phyloP scores from a whole-genome alignment of 305 asterid genomes.

The Vinca major region DNA sequence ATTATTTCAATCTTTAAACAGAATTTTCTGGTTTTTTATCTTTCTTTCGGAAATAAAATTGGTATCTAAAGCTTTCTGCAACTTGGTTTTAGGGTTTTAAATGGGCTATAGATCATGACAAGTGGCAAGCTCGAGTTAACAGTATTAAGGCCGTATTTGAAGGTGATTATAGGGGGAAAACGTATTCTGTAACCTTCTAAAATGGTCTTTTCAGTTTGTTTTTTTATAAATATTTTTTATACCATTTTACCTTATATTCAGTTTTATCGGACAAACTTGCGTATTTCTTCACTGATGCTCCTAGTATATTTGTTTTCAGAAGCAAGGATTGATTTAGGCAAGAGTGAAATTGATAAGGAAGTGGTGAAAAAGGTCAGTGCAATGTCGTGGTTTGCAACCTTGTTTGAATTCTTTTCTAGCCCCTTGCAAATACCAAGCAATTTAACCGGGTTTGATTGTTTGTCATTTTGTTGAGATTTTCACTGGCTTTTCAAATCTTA shows the following conservation, averaged over 20 bases:
- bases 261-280: neutral
- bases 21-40: neutral
- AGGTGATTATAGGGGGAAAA: conserved; percentile 29
- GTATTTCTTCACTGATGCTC: conserved; percentile 6
- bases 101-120: conserved; percentile 83
- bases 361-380: conserved; percentile 70
- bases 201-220: neutral
- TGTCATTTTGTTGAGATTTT: neutral
- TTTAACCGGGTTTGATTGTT: neutral
- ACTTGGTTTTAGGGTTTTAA: conserved; percentile 52
- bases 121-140: conserved; percentile 83
- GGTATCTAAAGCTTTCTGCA: conserved; percentile 13
- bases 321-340: conserved; percentile 65
- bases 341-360: conserved; percentile 52
- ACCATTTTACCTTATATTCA: neutral
- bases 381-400: conserved; percentile 3
- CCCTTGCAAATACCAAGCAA: neutral
- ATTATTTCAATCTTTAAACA: neutral
- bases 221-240: neutral
- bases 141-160: conserved; percentile 82
- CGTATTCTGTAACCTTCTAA: neutral
- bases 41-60: conserved; percentile 2
- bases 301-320: conserved; percentile 40
- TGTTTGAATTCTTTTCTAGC: neutral
- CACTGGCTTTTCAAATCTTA: neutral